Evolutionary conservation across 2,329 filamentous ascomycete genomes (phyloP), one percentile per base, ranked within the genome.

Genomic region (Claviceps quebecensis): DNA sequence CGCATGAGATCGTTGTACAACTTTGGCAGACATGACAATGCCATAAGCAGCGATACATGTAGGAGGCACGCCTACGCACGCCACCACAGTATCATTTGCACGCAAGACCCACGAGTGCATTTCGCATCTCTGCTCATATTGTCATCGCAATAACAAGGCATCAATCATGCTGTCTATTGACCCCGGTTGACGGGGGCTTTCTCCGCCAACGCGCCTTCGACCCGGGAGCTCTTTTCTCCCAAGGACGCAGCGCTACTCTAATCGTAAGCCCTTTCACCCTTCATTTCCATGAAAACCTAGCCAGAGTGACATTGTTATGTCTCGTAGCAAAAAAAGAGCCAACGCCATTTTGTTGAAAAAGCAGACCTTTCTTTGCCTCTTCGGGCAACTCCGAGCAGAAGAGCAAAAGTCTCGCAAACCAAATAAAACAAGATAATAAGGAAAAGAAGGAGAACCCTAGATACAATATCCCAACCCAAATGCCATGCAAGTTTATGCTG

Each of bases 161-260:
- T 43, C 49, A 59, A 60, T 58, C 61, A 57, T 59, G 58, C 59
- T 41, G 39, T 48, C 34, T 52, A 47, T 53, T 56, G 63, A 62
- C 68, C 69, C 60, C 69, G 69, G 69, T 72, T 72, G 69, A 72
- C 68, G 69, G 67, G 29, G 67, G 63, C 61, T 54, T 55, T 52
- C 49, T 53, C 52, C 55, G 50, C 50, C 45, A 49, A 49, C 52
- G 39, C 51, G 45, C 45, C 53, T 55, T 49, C 38, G 29, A 47
- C 47, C 3, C 29, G 8, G 40, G 29, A n/a, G 55, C 47, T 55
- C 52, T 61, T 57, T 54, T 58, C 49, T 55, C 56, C 62, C 60
- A 34, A 34, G 29, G 9, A 34, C 29, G 29, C 9, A 34, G 29
- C 29, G 9, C 29, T 34, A 11, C 29, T 34, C 29, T 34, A 34